Evolutionary conservation across 208 protist genomes (phyloP), one percentile per base, ranked within the genome.

Genomic region (Herpetomonas tarakana): DNA sequence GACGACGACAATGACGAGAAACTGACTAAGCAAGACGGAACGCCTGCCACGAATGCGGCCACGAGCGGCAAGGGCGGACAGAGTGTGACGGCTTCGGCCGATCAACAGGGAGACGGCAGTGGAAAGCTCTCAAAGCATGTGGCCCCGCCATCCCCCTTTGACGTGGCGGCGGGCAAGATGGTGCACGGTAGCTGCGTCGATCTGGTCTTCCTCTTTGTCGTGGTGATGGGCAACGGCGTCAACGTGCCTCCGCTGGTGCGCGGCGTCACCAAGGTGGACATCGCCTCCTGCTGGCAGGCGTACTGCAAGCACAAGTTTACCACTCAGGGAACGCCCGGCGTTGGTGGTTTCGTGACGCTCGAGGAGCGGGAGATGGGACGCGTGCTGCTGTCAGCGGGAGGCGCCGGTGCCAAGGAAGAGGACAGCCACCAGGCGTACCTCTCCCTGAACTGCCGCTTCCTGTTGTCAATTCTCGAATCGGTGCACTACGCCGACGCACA

Each of bases 291-390:
- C 65, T 95, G 88, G 86, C 79, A 81, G 52, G 65, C 68, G 25
- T 95, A 95, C 63, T 92, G 88, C 67, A 72, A 73, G 26, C 76
- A 85, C 35, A 94, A 94, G 70, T 92, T 89, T 62, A 60, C 75
- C n/a, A 50, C 39, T 7, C 46, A 19, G 12, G 46, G 21, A 12
- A 18, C n/a, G 46, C 22, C 46, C n/a, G 46, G 46, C 22, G 46
- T 27, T 18, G 46, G 24, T 52, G 18, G 24, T 18, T 27, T 52
- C 6, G 29, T 71, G n/a, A 49, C 68, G 4, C 65, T 55, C 19
- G 53, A 66, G 4, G 82, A 87, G 55, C 61, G 69, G 14, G 74
- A 83, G 52, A 73, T 80, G n/a, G 76, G 71, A 22, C 65, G 58
- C 11, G 51, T 59, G 19, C 66, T 80, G 19, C 52, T 81, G 26